A percentile compares a stretch with the other conserved stretches of the same genome.
Conservation (phyloP, 345 rosid genomes). For the Triadica sebifera region DNA sequence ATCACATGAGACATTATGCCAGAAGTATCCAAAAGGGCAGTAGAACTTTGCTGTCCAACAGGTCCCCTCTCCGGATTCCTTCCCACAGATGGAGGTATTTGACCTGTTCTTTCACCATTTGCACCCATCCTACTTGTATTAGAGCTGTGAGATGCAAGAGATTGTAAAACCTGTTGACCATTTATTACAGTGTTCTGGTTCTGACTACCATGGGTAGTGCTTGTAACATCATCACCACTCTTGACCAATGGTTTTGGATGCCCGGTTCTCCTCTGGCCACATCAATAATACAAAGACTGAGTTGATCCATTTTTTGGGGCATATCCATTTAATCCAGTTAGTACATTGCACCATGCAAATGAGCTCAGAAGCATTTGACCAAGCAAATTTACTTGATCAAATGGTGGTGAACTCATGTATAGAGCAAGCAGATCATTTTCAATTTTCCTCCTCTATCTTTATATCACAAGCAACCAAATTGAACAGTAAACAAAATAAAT, state of each 20-base stretch:
- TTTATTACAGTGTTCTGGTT: constrained; percentile 32
- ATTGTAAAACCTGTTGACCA: constrained; percentile 62
- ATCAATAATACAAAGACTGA: constrained; percentile 16
- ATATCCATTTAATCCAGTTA: background rate
- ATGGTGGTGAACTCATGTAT: background rate
- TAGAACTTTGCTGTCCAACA: constrained; percentile 37
- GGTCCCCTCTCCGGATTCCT: constrained; percentile 25
- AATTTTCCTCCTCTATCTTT: background rate
- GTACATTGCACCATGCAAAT: background rate
- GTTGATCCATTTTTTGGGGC: background rate
- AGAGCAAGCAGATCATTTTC: background rate
- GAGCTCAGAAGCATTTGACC: background rate
- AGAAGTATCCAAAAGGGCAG: constrained; percentile 47
- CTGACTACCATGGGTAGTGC: constrained; percentile 39
- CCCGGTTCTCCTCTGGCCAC: constrained; percentile 46
- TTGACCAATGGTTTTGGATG: constrained; percentile 37
- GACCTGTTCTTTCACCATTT: constrained; percentile 10
- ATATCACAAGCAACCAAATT: background rate
- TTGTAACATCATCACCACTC: constrained; percentile 38
- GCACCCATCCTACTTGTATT: constrained; percentile 23
- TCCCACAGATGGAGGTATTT: constrained; percentile 4
- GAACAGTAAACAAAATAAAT: background rate
- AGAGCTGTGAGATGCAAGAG: constrained; percentile 56
- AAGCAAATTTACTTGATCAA: background rate
- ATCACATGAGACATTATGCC: constrained; percentile 67